Percentiles rank a stretch among this genome's conserved stretches.
Conservation (phyloP, 768 basidiomycete genomes). For the Lactifluus subvellereus region DNA sequence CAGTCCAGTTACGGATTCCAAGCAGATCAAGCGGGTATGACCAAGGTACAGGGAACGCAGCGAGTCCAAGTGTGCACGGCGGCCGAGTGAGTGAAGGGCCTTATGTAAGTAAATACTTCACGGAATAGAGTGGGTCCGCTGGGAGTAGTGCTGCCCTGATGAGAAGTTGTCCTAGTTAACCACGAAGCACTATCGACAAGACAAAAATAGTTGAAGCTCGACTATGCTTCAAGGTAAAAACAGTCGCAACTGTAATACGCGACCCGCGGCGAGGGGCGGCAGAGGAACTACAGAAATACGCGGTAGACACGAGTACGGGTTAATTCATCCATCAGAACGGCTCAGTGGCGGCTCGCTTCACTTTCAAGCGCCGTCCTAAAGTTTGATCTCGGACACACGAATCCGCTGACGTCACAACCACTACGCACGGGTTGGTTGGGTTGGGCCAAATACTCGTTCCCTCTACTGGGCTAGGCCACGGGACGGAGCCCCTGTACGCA, state of each 20-base stretch:
- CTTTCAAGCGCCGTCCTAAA: conserved; percentile 21
- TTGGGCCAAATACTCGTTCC: conserved; percentile 6
- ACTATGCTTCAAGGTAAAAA: not conserved
- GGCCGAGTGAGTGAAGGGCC: not conserved
- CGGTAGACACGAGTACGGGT: not conserved
- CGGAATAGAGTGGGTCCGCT: conserved; percentile 19
- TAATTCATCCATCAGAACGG: not conserved
- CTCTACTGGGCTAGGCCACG: not conserved
- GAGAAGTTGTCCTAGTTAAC: not conserved
- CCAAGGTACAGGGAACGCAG: conserved; percentile 11
- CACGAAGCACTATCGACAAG: not conserved
- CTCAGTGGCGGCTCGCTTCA: not conserved
- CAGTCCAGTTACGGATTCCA: conserved; percentile 10
- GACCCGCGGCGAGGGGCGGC: conserved; percentile 7
- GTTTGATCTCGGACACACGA: conserved; percentile 9
- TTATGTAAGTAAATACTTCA: conserved; percentile 18
- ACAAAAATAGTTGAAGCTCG: not conserved
- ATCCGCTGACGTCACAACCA: conserved; percentile 15
- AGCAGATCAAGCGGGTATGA: conserved; percentile 13
- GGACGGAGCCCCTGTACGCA: not conserved
- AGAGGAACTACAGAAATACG: not conserved
- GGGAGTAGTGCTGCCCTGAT: not conserved
- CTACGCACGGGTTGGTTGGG: not conserved
- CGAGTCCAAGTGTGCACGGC: not conserved
- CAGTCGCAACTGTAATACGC: not conserved